These are phyloP conservation scores for Diaporthe humulicola DNA, from an alignment of 2,329 filamentous ascomycete genomes.

Conservation along the genomic window DNA sequence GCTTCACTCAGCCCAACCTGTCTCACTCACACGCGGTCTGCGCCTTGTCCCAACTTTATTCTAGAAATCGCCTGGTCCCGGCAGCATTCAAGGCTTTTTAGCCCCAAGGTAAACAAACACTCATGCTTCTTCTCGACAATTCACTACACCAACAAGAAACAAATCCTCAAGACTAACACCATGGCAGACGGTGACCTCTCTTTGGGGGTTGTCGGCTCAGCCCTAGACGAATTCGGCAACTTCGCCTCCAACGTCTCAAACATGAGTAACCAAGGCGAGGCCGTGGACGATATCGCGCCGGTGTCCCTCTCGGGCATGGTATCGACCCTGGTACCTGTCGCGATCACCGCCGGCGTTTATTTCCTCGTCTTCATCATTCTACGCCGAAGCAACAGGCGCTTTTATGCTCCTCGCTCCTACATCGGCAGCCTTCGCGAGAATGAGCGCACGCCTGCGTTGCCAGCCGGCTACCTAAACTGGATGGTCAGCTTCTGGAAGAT, in stretches of 20 bases:
- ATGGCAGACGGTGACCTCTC: slow-evolving; percentile 8
- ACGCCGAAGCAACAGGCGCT: slow-evolving; percentile 59
- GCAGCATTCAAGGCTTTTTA: not conserved
- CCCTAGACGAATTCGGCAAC: not conserved
- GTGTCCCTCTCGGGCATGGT: slow-evolving; percentile 51
- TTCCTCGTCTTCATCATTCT: slow-evolving; percentile 60
- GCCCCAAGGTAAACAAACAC: slow-evolving; percentile 25
- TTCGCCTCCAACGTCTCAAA: not conserved
- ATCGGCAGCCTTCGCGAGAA: slow-evolving; percentile 61
- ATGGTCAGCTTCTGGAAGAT: slow-evolving; percentile 74
- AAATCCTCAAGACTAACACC: slow-evolving; percentile 5
- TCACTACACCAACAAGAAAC: not conserved
- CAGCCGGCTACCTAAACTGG: slow-evolving; percentile 76
- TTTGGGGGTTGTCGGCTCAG: not conserved
- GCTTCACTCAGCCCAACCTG: slow-evolving; percentile 8
- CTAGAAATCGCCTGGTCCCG: not conserved
- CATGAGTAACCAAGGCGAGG: slow-evolving; percentile 32
- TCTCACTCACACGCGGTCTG: not conserved
- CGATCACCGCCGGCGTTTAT: slow-evolving; percentile 54
- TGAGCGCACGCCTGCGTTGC: slow-evolving; percentile 70
- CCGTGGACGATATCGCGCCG: not conserved
- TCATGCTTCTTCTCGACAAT: slow-evolving; percentile 1
- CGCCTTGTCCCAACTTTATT: not conserved
- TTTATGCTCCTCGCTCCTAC: slow-evolving; percentile 65
- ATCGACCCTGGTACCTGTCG: slow-evolving; percentile 57